A percentile compares a stretch with the other conserved stretches of the same genome.
Conservation (phyloP, 73 alveolate species). For the Tetrahymena borealis region DNA sequence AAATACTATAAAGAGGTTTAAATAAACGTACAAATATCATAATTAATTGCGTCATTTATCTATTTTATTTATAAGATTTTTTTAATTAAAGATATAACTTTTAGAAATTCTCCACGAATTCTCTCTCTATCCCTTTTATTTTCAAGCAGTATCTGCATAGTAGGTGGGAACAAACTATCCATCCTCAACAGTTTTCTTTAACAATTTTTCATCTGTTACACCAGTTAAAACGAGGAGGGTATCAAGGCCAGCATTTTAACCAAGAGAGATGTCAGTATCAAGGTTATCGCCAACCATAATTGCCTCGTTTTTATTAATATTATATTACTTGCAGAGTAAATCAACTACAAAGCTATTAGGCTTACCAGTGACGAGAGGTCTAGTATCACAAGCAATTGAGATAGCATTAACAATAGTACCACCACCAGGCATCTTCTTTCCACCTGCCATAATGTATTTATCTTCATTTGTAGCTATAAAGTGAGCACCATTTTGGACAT, state of each 20-base stretch:
- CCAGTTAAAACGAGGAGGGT: constrained; percentile 71
- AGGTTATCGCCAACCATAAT: constrained; percentile 77
- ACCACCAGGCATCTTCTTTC: constrained; percentile 60
- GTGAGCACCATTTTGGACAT: constrained; percentile 53
- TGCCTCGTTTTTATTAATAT: constrained; percentile 19
- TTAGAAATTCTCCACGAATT: too few species aligned
- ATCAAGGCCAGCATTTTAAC: constrained; percentile 62
- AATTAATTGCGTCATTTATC: too few species aligned
- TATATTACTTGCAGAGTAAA: constrained; percentile 14
- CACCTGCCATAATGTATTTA: constrained; percentile 30
- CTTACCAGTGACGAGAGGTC: constrained; percentile 40
- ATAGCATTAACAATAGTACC: constrained; percentile 54
- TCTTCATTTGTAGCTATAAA: constrained; percentile 57
- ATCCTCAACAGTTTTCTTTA: not conserved
- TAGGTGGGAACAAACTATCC: not conserved
- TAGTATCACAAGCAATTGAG: constrained; percentile 29
- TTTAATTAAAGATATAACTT: too few species aligned
- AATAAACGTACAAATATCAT: too few species aligned
- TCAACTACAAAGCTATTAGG: constrained; percentile 40
- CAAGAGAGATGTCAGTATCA: constrained; percentile 68
- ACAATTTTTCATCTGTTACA: constrained; percentile 20
- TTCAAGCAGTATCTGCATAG: not conserved
- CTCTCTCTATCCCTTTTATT: too few species aligned
- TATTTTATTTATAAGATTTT: too few species aligned
- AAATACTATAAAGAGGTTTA: too few species aligned